Base-by-base conservation (phyloP, 495 filamentous ascomycete species). In the Bacidia gigantensis region DNA sequence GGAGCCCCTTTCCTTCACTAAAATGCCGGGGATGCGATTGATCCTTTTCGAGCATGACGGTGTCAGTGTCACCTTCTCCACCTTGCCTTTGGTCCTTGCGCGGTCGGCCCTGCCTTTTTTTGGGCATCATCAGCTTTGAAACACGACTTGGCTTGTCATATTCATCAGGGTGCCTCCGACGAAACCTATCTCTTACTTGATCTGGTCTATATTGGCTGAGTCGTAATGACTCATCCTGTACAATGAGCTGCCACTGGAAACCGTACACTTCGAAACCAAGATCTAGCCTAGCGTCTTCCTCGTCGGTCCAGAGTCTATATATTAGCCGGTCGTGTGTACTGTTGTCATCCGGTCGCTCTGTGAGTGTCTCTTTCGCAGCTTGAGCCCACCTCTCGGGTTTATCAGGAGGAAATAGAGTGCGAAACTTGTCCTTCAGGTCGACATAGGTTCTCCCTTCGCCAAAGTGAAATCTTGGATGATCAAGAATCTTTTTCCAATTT, bases 401-500 rank as follows among this genome's bases (percentile, higher is more conserved):
- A 20, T 53, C 40, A 0, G 49, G 52, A 24, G 56, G 56, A 39
- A 51, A 54, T 12, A 50, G 48, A 24, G 52, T 51, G 3, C 58
- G 58, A 40, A 60, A 60, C 23, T 83, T 76, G 64, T 95, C 88
- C 69, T 94, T 95, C 53, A 95, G 65, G 61, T 95, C 88, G 11
- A 86, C 80, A 17, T 84, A 79, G 9, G 55, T 62, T 26, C 79
- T 83, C 39, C 88, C 75, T 26, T 75, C 74, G 58, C 89, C 81
- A 66, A 95, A 95, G 17, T 69, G 71, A 58, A 86, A 83, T 23
- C 81, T 79, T 1, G 79, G 68, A 53, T 88, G 81, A 11, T 83
- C 74, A n/a, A 92, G 64, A 14, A 95, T 93, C 41, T 78, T 78
- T 35, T 83, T 92, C 89, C 89, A 95, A 61, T 80, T 87, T 18